These are phyloP conservation scores for Phytophthora pini DNA, from an alignment of 352 stramenopile genomes.

Conservation along the genomic window DNA sequence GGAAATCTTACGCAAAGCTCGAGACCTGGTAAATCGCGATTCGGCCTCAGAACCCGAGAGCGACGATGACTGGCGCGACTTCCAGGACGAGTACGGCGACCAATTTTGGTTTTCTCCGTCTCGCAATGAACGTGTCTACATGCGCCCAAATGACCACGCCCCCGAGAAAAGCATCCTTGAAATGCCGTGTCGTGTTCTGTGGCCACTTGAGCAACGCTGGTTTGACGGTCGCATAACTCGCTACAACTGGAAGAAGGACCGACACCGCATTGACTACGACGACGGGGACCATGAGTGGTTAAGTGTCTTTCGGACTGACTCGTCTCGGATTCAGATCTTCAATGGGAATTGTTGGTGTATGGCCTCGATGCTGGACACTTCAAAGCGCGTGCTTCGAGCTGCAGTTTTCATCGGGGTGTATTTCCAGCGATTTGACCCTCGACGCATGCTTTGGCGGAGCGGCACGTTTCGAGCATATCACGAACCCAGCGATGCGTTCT, in stretches of 20 bases:
- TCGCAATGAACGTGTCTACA: conserved; percentile 57
- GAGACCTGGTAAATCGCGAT: conserved; percentile 57
- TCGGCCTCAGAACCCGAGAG: conserved; percentile 78
- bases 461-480: conserved; percentile 59
- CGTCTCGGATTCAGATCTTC: conserved; percentile 64
- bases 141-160: conserved; percentile 73
- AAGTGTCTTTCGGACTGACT: conserved; percentile 44
- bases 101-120: conserved; percentile 87
- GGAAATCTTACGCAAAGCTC: conserved; percentile 56
- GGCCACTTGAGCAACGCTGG: conserved; percentile 81
- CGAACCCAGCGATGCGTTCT: conserved; percentile 60
- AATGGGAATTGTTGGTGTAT: conserved; percentile 82
- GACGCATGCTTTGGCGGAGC: conserved; percentile 54
- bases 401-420: conserved; percentile 57
- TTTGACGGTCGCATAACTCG: conserved; percentile 59
- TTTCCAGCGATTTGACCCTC: conserved; percentile 61
- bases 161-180: conserved; percentile 62
- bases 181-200: conserved; percentile 69
- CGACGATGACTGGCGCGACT: conserved; percentile 83
- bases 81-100: conserved; percentile 64
- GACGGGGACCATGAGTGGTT: conserved; percentile 85
- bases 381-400: conserved; percentile 56
- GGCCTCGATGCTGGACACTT: conserved; percentile 65
- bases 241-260: conserved; percentile 70
- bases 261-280: conserved; percentile 77